Evolutionary conservation across 768 basidiomycete species (phyloP), one percentile per base, ranked within the genome.

Genomic region (Collybiopsis confluens): DNA sequence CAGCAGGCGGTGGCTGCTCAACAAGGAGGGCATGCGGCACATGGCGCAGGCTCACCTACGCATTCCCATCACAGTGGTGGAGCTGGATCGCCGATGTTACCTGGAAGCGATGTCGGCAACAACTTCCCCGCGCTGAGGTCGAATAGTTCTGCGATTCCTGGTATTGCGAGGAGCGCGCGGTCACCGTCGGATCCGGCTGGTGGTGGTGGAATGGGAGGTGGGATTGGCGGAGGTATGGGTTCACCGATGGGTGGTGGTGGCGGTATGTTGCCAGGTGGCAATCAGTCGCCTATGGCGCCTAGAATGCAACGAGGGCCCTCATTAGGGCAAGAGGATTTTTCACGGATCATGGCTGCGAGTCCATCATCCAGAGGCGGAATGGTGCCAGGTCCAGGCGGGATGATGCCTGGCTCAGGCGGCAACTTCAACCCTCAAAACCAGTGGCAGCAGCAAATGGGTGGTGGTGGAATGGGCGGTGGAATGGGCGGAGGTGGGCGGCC

Each of bases 141-240:
- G 38, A 85, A 81, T n/a, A n/a, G n/a, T 62, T 69, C 75, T 38
- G 66, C 79, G 20, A 84, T 89, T 50, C 86, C 86, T 0, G 87
- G 87, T 11, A 90, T 90, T 49, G 85, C 88, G 20, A 74, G 88
- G 60, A 88, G 83, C 59, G 79, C 81, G 46, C 76, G 87, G 52
- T 89, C 88, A 38, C 88, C 88, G n/a, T 82, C 86, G 16, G 88
- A 90, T 56, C 72, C 76, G 33, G 70, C 73, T 21, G 11, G 55
- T 46, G 23, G 70, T 75, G 27, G 37, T 42, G n/a, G n/a, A 16
- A 18, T 35, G 24, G 50, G 50, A 13, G 21, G 33, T 23, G 47
- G 30, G 37, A 42, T 52, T 2, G 54, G 56, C 6, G 26, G 23
- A 15, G 53, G 53, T 30, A 62, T 62, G 59, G 30, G 30, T 13